phyloP scores from a whole-genome alignment of 176 grass and related monocot species.

The Triticum dicoccoides region DNA sequence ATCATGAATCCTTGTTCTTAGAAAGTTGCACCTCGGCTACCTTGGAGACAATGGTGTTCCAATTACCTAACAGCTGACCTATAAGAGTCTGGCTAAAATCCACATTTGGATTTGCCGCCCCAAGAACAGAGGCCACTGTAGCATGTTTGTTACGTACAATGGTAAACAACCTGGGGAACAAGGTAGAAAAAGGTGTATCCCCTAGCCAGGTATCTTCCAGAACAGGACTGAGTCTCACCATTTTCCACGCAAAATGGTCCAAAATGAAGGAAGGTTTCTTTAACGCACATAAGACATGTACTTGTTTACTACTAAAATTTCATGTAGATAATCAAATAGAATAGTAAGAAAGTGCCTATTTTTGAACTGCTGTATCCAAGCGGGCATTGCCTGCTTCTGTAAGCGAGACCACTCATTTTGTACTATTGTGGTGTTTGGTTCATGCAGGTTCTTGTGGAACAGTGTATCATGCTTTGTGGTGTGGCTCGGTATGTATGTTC shows the following conservation, averaged over 20 bases:
- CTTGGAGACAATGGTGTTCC: too few species aligned
- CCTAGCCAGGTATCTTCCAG: too few species aligned
- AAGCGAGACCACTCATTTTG: background rate
- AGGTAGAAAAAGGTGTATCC: too few species aligned
- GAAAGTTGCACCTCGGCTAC: too few species aligned
- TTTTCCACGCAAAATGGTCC: background rate
- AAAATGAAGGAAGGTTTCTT: background rate
- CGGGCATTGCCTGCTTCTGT: background rate
- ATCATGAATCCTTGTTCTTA: too few species aligned
- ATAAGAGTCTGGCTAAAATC: too few species aligned
- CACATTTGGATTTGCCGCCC: too few species aligned
- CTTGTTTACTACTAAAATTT: background rate
- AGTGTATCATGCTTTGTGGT: slow-evolving; percentile 94
- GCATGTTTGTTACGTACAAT: too few species aligned
- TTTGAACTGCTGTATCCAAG: background rate
- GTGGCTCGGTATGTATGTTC: slow-evolving; percentile 75
- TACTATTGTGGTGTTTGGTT: slow-evolving; percentile 23
- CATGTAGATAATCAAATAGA: background rate
- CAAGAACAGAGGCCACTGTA: too few species aligned
- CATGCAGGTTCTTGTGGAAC: slow-evolving; percentile 85
- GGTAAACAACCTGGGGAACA: too few species aligned
- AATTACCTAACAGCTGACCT: too few species aligned
- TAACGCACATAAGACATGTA: background rate
- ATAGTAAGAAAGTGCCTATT: background rate
- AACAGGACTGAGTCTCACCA: too few species aligned